Conservation (phyloP, 164 flowering plant genomes). For the Cinnamomum chago region DNA sequence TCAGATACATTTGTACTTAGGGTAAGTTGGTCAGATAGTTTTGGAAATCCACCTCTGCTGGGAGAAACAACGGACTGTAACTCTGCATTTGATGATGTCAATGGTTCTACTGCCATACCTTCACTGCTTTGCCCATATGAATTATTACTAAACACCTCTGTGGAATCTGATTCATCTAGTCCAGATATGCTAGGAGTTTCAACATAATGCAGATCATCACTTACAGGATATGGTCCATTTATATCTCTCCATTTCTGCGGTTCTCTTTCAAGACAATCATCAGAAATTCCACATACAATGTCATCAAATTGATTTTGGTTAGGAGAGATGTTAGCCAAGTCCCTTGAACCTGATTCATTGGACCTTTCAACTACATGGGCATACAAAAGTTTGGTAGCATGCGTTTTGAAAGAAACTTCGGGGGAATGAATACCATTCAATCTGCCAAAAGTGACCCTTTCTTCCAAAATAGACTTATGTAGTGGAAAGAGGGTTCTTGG, state of each 20-base stretch:
- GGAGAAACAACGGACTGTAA: slow-evolving; percentile 1
- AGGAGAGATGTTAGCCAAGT: slow-evolving; percentile 15
- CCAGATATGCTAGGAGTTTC: slow-evolving; percentile 24
- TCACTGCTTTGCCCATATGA: slow-evolving; percentile 4
- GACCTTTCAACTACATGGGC: slow-evolving; percentile 25
- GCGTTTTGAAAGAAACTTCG: slow-evolving; percentile 31
- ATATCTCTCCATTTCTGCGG: slow-evolving; percentile 14
- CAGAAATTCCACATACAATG: slow-evolving; percentile 16
- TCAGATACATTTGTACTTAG: slow-evolving; percentile 18
- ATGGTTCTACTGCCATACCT: slow-evolving; percentile 3
- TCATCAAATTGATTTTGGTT: slow-evolving; percentile 18
- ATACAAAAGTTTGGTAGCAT: slow-evolving; percentile 30
- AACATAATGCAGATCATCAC: slow-evolving; percentile 30
- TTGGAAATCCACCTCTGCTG: slow-evolving; percentile 18
- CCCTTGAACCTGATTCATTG: slow-evolving; percentile 20
- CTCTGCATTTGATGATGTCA: slow-evolving; percentile 1
- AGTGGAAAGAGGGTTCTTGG: slow-evolving; percentile 22
- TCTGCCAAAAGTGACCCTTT: slow-evolving; percentile 23
- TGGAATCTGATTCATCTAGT: slow-evolving; percentile 3
- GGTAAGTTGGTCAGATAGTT: slow-evolving; percentile 20
- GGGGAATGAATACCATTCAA: slow-evolving; percentile 27
- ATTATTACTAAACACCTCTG: background rate
- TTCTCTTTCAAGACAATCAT: slow-evolving; percentile 10
- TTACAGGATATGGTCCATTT: slow-evolving; percentile 11
- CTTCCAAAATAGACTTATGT: slow-evolving; percentile 31